Conservation (phyloP, 179 eudicot species). For the Silene noctiflora region DNA sequence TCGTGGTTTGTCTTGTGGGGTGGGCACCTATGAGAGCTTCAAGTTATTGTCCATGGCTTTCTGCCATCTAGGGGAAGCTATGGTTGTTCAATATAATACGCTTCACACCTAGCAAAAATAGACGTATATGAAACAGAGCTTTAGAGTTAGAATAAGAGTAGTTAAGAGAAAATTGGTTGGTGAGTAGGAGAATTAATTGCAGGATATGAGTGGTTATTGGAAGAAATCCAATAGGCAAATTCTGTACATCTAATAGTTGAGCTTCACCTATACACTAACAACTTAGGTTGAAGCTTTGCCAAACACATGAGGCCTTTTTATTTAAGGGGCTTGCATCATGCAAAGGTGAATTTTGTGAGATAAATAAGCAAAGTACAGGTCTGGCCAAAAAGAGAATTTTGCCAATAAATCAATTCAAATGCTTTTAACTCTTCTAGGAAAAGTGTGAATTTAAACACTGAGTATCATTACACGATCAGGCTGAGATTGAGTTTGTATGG, state of each 20-base stretch:
- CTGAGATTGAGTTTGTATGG: not conserved
- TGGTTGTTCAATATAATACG: too few relatives aligned
- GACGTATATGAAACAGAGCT: not conserved
- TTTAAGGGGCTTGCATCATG: not conserved
- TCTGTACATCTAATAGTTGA: not conserved
- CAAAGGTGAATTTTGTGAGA: not conserved
- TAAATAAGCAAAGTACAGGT: not conserved
- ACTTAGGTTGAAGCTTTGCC: not conserved
- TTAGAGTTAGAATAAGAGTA: not conserved
- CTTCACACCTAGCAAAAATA: too few relatives aligned
- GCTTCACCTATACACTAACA: not conserved
- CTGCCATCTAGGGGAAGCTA: too few relatives aligned
- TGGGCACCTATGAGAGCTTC: too few relatives aligned
- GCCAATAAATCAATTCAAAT: not conserved
- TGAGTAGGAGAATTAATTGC: not conserved
- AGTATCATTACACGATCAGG: not conserved
- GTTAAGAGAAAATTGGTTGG: not conserved
- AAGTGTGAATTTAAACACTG: not conserved
- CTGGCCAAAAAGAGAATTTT: not conserved
- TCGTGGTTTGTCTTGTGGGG: too few relatives aligned
- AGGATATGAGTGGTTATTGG: not conserved
- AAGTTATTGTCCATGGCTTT: too few relatives aligned
- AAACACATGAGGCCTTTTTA: not conserved
- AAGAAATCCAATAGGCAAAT: not conserved
- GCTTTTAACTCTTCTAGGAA: not conserved